Evolutionary conservation across 2,329 filamentous ascomycete genomes (phyloP).

Genomic region (Tolypocladium pustulatum): DNA sequence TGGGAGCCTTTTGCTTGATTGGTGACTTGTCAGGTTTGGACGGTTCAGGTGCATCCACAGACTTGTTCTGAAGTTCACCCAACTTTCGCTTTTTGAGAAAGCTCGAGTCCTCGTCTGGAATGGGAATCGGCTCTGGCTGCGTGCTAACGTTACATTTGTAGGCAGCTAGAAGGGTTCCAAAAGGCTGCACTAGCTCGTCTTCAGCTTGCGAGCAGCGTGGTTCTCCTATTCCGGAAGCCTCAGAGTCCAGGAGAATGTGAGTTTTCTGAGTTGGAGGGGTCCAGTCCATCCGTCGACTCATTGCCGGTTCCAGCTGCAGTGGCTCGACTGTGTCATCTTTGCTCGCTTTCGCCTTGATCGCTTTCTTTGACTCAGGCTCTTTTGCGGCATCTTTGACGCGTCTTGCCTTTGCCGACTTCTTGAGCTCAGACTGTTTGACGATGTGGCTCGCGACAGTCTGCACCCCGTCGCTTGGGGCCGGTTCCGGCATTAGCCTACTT

Average conservation of each 20-base stretch:
- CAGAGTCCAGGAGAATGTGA: conserved; percentile 15
- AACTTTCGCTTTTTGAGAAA: conserved; percentile 45
- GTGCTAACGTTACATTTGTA: conserved; percentile 26
- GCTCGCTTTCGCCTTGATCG: conserved; percentile 4
- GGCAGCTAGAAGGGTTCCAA: conserved; percentile 31
- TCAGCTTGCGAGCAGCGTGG: conserved; percentile 3
- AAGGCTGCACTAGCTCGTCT: conserved; percentile 19
- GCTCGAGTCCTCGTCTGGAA: conserved; percentile 16
- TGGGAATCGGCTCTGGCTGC: conserved; percentile 4
- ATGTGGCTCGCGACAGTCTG: not conserved
- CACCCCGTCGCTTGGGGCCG: conserved; percentile 4
- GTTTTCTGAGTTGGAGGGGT: conserved; percentile 47
- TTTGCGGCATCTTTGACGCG: conserved; percentile 10
- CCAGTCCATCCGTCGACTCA: conserved; percentile 51
- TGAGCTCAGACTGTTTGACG: not conserved
- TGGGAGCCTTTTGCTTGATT: conserved; percentile 40
- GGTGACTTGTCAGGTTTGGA: conserved; percentile 18
- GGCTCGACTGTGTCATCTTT: conserved; percentile 18
- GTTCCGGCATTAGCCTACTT: not conserved
- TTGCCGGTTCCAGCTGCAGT: conserved; percentile 35
- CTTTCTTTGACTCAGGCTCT: conserved; percentile 14
- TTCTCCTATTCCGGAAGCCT: conserved; percentile 15
- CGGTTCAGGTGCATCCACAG: conserved; percentile 10
- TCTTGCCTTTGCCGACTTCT: conserved; percentile 7
- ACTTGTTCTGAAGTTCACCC: conserved; percentile 33